Evolutionary conservation across 2,329 filamentous ascomycete genomes (phyloP), one percentile per base, ranked within the genome.

Genomic region (Xylaria sp.): DNA sequence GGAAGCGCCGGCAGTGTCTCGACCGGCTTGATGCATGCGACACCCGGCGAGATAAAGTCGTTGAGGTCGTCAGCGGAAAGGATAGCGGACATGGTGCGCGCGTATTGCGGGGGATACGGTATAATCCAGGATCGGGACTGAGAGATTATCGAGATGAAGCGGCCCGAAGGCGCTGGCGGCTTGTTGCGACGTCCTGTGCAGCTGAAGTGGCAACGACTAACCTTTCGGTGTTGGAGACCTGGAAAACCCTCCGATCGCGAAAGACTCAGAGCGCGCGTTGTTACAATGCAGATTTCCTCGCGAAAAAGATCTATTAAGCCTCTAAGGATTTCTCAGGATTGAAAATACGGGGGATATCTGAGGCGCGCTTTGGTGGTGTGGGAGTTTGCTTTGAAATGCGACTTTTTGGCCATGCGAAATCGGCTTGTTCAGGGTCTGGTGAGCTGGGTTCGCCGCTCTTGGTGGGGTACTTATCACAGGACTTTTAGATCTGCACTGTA

Each of bases 21-120:
- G 74, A 99, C 85, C 27, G 95, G 95, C 74, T 99, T 98, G 78
- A 99, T 98, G 79, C 95, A 99, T 65, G 95, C 95, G 73, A 99
- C 93, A 65, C 94, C 93, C 13, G 95, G 95, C 59, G 91, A 95
- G 75, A 99, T 99, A 80, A 99, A 99, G 83, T 99, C 95, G 82
- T 99, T 99, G 64, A 99, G 84, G 76, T 97, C 93, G 81, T 99
- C 94, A 72, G 90, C 90, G 58, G 93, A 98, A 72, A 99, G 90
- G 72, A 99, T 99, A 65, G 95, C 95, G 75, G 93, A 97, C 95
- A 99, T 99, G 65, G 76, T 82, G 68, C 46, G 44, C 19, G 44
- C 19, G 33, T 52, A 23, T 33, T 8, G 9, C 25, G 25, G 29
- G 17, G 23, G 23, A 15, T 31, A 41, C 35, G 17, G 6, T 23